Evolutionary conservation across 1,284 basidiomycete species (phyloP).

Genomic region (Marasmius oreades): DNA sequence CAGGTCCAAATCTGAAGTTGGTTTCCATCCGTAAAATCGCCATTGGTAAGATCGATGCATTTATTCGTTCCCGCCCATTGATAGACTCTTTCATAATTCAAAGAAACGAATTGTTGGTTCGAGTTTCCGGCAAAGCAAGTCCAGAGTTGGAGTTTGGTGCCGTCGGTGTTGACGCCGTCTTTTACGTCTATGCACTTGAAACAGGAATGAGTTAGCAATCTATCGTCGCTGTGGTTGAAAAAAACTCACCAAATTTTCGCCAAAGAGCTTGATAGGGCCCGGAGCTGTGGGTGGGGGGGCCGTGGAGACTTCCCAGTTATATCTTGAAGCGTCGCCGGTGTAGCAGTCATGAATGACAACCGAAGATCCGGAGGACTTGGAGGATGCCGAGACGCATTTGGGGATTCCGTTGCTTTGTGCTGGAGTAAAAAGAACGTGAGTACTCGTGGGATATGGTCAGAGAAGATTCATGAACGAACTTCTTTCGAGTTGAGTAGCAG

Average conservation of each 20-base stretch:
- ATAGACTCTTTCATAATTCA: background rate
- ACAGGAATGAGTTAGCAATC: background rate
- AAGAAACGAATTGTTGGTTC: background rate
- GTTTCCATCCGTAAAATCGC: background rate
- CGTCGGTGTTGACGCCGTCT: background rate
- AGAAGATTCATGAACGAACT: too few relatives aligned
- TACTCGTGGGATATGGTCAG: too few relatives aligned
- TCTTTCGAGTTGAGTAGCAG: too few relatives aligned
- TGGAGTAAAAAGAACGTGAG: too few relatives aligned
- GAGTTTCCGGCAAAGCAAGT: background rate
- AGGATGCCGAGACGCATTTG: background rate
- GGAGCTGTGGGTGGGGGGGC: background rate
- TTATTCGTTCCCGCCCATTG: background rate
- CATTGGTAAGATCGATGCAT: background rate
- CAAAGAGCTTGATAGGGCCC: background rate
- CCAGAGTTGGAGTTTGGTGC: background rate
- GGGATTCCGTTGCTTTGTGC: too few relatives aligned
- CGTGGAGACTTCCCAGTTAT: background rate
- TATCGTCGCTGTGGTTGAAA: too few relatives aligned
- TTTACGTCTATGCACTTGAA: background rate
- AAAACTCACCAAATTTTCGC: background rate
- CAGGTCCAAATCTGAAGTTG: background rate
- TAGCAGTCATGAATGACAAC: background rate
- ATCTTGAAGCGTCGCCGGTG: background rate
- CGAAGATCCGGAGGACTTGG: background rate